Evolutionary conservation across 257 asterid species (phyloP).

Genomic region (Primulina tabacum): DNA sequence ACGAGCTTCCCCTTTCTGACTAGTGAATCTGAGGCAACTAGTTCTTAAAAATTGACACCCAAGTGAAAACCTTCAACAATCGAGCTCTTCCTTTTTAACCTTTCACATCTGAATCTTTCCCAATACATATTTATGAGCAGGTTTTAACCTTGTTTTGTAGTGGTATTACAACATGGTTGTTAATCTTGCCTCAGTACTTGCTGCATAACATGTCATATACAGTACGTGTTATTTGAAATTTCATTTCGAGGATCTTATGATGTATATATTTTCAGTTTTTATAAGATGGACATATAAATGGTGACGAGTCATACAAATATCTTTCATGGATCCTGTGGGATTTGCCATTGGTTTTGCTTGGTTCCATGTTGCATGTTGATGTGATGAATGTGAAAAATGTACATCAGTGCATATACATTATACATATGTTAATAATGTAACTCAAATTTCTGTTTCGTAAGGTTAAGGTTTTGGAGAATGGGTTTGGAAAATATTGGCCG

Average conservation of each 20-base stretch:
- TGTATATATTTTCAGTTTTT: neutral
- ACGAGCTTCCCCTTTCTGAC: neutral
- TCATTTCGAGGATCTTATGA: neutral
- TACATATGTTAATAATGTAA: no score
- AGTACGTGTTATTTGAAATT: neutral
- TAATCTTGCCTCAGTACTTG: neutral
- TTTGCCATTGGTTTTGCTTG: neutral
- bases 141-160: constrained; percentile 18
- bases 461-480: no score
- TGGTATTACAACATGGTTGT: neutral
- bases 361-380: neutral
- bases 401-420: no score
- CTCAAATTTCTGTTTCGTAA: no score
- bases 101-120: constrained; percentile 3
- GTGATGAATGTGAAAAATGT: neutral
- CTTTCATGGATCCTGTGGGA: neutral
- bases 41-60: neutral
- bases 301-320: neutral
- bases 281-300: neutral
- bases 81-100: constrained; percentile 5
- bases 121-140: constrained; percentile 22
- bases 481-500: no score
- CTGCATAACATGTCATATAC: neutral
- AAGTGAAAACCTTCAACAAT: constrained; percentile 11
- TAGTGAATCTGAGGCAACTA: constrained; percentile 17